phyloP scores from a whole-genome alignment of 352 stramenopile species.

The Globisporangium acanthophoron region DNA sequence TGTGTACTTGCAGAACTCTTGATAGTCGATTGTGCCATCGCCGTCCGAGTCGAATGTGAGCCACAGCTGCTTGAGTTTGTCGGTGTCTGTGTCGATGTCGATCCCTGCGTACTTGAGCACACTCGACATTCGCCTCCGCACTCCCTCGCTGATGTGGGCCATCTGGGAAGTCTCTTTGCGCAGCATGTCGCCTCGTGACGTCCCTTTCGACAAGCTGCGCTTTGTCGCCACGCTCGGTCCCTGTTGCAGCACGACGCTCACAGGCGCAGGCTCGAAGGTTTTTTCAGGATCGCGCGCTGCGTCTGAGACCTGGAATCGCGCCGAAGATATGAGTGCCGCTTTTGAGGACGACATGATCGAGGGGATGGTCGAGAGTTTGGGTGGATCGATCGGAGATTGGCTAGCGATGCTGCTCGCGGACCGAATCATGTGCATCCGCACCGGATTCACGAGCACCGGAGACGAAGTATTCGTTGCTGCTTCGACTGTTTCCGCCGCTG shows the following conservation, averaged over 20 bases:
- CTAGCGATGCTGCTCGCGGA: not conserved
- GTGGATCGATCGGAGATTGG: not conserved
- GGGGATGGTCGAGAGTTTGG: not conserved
- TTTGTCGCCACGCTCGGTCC: not conserved
- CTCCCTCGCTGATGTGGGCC: slow-evolving; percentile 7
- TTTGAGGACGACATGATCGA: not conserved
- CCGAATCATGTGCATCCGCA: not conserved
- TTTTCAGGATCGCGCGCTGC: slow-evolving; percentile 1
- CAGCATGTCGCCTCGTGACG: slow-evolving; percentile 10
- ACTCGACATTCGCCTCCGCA: slow-evolving; percentile 22
- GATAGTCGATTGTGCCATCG: slow-evolving; percentile 37
- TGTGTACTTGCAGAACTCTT: slow-evolving; percentile 42
- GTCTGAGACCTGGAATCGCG: slow-evolving; percentile 5
- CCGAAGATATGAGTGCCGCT: not conserved
- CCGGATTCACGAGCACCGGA: not conserved
- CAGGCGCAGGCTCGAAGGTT: not conserved
- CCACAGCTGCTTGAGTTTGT: slow-evolving; percentile 31
- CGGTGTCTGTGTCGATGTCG: slow-evolving; percentile 25
- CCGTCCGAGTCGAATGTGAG: slow-evolving; percentile 34
- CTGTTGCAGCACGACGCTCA: not conserved
- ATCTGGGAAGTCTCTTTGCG: slow-evolving; percentile 11
- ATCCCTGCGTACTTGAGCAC: slow-evolving; percentile 29
- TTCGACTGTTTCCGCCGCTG: not conserved
- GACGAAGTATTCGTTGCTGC: not conserved
- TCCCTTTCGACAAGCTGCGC: not conserved